phyloP scores from a whole-genome alignment of 164 flowering plant genomes.

The Macadamia tetraphylla region DNA sequence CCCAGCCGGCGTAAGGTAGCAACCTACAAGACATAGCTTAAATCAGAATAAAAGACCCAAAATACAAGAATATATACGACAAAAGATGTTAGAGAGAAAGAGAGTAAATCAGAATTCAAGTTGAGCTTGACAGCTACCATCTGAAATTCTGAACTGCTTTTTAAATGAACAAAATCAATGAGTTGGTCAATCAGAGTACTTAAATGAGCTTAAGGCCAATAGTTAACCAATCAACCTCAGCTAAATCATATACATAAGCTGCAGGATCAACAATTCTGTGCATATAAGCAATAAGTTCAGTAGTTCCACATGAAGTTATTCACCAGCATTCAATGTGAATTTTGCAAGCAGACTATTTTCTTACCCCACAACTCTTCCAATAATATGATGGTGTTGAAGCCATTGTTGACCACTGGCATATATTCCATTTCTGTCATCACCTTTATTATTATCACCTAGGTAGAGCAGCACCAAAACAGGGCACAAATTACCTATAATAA shows the following conservation, averaged over 20 bases:
- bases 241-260: background rate
- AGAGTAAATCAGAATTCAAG: too few species aligned
- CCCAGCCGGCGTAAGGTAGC: slow-evolving; percentile 31
- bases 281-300: background rate
- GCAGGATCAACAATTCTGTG: background rate
- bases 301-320: background rate
- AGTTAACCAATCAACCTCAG: too few species aligned
- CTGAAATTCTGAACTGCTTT: too few species aligned
- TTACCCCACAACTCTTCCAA: slow-evolving; percentile 27
- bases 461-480: background rate
- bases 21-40: slow-evolving; percentile 13
- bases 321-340: background rate
- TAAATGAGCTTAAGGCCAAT: too few species aligned
- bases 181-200: background rate
- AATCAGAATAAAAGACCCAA: background rate
- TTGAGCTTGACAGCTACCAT: too few species aligned
- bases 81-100: background rate
- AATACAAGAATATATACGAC: background rate
- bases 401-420: slow-evolving; percentile 22
- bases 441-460: slow-evolving; percentile 23
- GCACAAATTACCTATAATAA: background rate
- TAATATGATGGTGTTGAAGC: slow-evolving; percentile 21
- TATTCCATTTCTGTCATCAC: slow-evolving; percentile 19
- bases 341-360: background rate
- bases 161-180: background rate